phyloP scores from a whole-genome alignment of 305 asterid genomes.

The Petunia hybrid region DNA sequence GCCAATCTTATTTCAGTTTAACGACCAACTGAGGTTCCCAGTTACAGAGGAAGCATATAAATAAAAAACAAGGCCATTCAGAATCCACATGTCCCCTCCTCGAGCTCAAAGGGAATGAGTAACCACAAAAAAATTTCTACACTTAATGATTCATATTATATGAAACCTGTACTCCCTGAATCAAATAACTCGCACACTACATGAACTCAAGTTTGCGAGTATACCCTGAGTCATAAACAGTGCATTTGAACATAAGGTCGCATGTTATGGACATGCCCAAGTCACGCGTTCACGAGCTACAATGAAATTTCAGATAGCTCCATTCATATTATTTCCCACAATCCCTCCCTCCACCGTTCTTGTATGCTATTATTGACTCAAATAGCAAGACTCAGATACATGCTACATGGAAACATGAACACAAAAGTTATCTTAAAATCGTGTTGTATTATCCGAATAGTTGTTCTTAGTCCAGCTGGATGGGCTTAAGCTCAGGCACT shows the following conservation, averaged over 20 bases:
- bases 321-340: not conserved
- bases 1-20: conserved; percentile 14
- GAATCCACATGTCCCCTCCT: not conserved
- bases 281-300: not conserved
- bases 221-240: not conserved
- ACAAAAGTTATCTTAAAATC: not conserved
- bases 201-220: not conserved
- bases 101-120: not conserved
- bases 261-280: not conserved
- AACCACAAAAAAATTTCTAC: not conserved
- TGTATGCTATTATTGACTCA: not conserved
- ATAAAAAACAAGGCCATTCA: not conserved
- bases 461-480: not conserved
- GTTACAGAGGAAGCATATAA: not conserved
- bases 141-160: not conserved
- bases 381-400: not conserved
- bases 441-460: not conserved
- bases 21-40: not conserved
- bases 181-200: not conserved
- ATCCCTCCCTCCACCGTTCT: conserved; percentile 15
- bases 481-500: not conserved
- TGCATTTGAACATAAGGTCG: not conserved
- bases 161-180: not conserved
- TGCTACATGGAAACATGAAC: not conserved
- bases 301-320: not conserved